Conservation (phyloP, 805 yeast species). For the Candida jianshihensis region DNA sequence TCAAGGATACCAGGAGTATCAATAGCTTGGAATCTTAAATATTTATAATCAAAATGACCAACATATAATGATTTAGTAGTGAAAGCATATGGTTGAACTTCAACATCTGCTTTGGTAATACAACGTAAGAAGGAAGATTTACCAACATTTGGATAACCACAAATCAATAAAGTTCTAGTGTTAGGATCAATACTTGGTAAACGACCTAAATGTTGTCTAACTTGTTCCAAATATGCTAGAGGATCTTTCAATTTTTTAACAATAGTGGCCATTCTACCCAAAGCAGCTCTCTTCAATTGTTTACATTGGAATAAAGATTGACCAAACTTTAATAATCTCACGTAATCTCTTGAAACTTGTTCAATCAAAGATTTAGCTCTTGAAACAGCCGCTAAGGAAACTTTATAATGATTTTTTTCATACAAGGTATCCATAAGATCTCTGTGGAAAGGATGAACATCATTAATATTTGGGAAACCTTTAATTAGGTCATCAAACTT, state of each 20-base stretch:
- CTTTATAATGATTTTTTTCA: constrained; percentile 97
- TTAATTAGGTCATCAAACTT: constrained; percentile 78
- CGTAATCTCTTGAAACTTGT: constrained; percentile 94
- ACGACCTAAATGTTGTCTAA: constrained; percentile 98
- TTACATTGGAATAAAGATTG: constrained; percentile 98
- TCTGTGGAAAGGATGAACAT: constrained; percentile 96
- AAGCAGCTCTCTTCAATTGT: constrained; percentile 95
- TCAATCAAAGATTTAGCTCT: constrained; percentile 91
- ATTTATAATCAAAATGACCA: constrained; percentile 98
- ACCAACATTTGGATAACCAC: constrained; percentile 99
- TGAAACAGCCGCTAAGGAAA: constrained; percentile 89
- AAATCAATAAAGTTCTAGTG: constrained; percentile 92
- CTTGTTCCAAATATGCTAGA: constrained; percentile 89
- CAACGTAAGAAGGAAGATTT: constrained; percentile 90
- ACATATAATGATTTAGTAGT: constrained; percentile 96
- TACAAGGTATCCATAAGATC: constrained; percentile 96
- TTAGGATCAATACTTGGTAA: constrained; percentile 97
- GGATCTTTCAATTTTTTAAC: constrained; percentile 94
- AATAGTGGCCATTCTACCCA: constrained; percentile 99
- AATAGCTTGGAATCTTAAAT: constrained; percentile 95
- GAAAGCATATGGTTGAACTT: constrained; percentile 98
- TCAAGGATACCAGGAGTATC: constrained; percentile 99
- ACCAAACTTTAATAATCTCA: constrained; percentile 90
- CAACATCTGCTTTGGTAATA: constrained; percentile 97
- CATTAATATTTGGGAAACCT: constrained; percentile 95